These are phyloP conservation scores for Alternaria consortialis DNA, from an alignment of 2,329 filamentous ascomycete species.

Conservation along the genomic window DNA sequence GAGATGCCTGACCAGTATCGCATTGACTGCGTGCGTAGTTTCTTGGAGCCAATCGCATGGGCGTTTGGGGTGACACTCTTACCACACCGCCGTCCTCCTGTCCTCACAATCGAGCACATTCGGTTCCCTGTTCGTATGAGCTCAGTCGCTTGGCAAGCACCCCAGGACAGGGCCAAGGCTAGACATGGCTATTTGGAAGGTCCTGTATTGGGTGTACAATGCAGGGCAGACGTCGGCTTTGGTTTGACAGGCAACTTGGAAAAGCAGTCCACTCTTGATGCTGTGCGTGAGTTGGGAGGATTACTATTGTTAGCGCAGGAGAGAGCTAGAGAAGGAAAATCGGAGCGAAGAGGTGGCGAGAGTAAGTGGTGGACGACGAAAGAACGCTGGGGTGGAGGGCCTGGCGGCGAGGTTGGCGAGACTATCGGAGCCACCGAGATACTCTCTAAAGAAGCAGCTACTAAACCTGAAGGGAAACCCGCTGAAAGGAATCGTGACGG, in stretches of 20 bases:
- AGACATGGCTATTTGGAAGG: conserved; percentile 66
- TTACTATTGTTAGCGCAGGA: conserved; percentile 68
- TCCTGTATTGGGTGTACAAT: conserved; percentile 65
- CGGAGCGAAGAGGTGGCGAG: conserved; percentile 61
- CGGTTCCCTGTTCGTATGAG: conserved; percentile 66
- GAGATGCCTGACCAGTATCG: conserved; percentile 68
- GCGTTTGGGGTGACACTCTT: conserved; percentile 65
- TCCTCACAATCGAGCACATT: conserved; percentile 59
- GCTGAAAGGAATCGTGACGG: conserved; percentile 33
- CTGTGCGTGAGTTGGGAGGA: conserved; percentile 66
- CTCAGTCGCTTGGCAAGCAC: conserved; percentile 62
- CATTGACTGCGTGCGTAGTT: conserved; percentile 63
- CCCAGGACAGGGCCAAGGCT: conserved; percentile 61
- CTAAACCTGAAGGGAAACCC: conserved; percentile 50
- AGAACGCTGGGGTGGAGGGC: conserved; percentile 66
- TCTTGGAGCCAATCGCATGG: conserved; percentile 67
- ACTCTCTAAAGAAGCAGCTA: conserved; percentile 35
- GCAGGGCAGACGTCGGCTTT: conserved; percentile 64
- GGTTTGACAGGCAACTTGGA: conserved; percentile 45
- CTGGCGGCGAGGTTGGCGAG: conserved; percentile 56
- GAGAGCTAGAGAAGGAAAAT: conserved; percentile 63
- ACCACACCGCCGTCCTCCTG: conserved; percentile 57
- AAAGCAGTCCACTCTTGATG: conserved; percentile 57
- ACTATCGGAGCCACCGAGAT: conserved; percentile 35
- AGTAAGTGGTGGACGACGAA: conserved; percentile 68